These are phyloP conservation scores for Adansonia madagascariensis DNA, from an alignment of 441 rosid genomes.

Conservation along the genomic window DNA sequence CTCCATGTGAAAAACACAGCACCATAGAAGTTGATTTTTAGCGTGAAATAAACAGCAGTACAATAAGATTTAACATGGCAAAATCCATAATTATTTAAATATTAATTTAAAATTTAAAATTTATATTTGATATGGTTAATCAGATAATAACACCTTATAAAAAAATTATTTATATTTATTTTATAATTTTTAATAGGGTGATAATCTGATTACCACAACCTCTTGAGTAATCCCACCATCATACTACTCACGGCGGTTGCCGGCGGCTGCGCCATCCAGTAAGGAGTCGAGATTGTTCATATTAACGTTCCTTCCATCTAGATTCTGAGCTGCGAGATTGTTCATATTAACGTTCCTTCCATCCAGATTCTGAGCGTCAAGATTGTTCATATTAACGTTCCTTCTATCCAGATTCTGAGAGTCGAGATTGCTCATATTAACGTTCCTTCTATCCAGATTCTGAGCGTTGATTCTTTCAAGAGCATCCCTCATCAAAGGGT, in stretches of 20 bases:
- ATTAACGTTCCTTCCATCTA: not conserved
- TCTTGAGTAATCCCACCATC: not conserved
- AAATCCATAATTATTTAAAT: too few species aligned
- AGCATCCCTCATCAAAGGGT: not conserved
- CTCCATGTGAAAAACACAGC: not conserved
- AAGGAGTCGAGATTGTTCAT: not conserved
- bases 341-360: too few species aligned
- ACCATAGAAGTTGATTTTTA: not conserved
- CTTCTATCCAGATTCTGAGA: too few species aligned
- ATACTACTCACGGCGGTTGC: not conserved
- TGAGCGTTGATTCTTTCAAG: not conserved
- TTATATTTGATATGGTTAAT: too few species aligned
- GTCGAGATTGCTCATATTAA: too few species aligned
- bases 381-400: too few species aligned
- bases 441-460: not conserved
- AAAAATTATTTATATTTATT: too few species aligned
- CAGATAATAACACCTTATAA: too few species aligned
- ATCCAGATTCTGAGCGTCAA: too few species aligned
- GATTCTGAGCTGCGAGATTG: not conserved
- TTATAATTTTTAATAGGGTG: too few species aligned
- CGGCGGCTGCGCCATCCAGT: not conserved
- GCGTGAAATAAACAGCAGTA: not conserved
- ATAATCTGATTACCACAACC: not conserved
- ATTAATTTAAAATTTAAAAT: not conserved
- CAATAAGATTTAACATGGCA: not conserved